Evolutionary conservation across 2,329 filamentous ascomycete genomes (phyloP).

Genomic region (Epichloe coenophiala): DNA sequence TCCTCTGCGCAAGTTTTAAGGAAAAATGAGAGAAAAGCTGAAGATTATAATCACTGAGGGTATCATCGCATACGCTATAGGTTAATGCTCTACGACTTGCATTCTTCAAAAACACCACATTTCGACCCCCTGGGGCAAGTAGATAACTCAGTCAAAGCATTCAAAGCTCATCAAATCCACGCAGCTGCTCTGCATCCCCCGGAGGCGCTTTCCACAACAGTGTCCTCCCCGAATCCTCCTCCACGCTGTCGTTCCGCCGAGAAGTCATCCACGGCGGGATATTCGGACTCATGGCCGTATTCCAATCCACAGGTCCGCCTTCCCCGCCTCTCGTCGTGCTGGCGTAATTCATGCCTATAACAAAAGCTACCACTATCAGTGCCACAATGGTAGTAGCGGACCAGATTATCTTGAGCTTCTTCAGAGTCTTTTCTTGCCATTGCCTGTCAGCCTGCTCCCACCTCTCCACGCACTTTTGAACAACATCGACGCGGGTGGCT

Average conservation of each 20-base stretch:
- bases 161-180: conserved; percentile 35
- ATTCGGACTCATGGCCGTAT: conserved; percentile 3
- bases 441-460: conserved; percentile 55
- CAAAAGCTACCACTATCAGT: conserved; percentile 33
- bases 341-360: conserved; percentile 19
- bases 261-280: conserved; percentile 7
- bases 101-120: not conserved
- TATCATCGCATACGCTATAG: not conserved
- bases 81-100: not conserved
- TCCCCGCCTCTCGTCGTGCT: not conserved
- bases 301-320: not conserved
- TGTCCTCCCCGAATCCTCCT: conserved; percentile 11
- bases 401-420: conserved; percentile 50
- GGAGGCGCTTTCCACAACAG: conserved; percentile 14
- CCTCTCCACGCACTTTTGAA: conserved; percentile 48
- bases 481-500: conserved; percentile 48
- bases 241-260: conserved; percentile 6
- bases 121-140: too few species aligned
- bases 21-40: not conserved
- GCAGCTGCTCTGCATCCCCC: conserved; percentile 23
- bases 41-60: not conserved
- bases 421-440: conserved; percentile 55
- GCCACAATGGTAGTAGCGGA: conserved; percentile 37
- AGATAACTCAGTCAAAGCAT: not conserved
- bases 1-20: not conserved